These are phyloP conservation scores for Trametes coccinea DNA, from an alignment of 768 basidiomycete species.

Conservation along the genomic window DNA sequence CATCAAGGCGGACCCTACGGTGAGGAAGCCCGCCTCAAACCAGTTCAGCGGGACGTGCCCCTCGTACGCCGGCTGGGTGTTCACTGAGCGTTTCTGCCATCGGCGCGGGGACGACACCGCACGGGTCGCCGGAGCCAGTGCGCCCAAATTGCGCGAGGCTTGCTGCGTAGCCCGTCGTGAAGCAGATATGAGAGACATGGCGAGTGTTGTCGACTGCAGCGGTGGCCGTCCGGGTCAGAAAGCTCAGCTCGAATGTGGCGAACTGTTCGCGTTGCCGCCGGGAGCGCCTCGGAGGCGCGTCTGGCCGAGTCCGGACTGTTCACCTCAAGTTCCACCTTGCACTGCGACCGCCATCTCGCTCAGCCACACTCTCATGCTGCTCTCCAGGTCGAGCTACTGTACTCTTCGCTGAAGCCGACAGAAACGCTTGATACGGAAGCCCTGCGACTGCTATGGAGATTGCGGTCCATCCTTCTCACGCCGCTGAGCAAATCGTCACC, in stretches of 20 bases:
- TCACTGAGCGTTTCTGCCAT: conserved; percentile 20
- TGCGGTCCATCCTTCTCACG: background rate
- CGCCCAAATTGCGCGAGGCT: background rate
- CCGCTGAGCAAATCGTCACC: conserved; percentile 10
- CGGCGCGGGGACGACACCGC: background rate
- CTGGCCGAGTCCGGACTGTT: background rate
- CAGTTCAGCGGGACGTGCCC: conserved; percentile 81
- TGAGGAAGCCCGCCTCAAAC: conserved; percentile 84
- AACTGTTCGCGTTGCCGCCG: background rate
- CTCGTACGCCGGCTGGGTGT: conserved; percentile 55
- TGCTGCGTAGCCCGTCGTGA: conserved; percentile 6
- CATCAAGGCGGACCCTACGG: conserved; percentile 83
- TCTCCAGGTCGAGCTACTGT: background rate
- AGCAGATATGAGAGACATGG: conserved; percentile 18
- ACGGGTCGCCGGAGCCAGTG: conserved; percentile 4
- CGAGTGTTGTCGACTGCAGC: background rate
- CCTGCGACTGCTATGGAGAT: conserved; percentile 11
- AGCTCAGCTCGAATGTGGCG: background rate
- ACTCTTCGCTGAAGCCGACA: background rate
- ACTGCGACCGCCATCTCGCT: conserved; percentile 12
- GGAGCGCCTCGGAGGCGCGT: background rate
- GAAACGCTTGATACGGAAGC: background rate
- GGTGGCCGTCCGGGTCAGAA: background rate
- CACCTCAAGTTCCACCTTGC: background rate
- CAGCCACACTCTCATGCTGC: background rate